phyloP scores from a whole-genome alignment of 129 eudicot species.

The Kitagawia praeruptora region DNA sequence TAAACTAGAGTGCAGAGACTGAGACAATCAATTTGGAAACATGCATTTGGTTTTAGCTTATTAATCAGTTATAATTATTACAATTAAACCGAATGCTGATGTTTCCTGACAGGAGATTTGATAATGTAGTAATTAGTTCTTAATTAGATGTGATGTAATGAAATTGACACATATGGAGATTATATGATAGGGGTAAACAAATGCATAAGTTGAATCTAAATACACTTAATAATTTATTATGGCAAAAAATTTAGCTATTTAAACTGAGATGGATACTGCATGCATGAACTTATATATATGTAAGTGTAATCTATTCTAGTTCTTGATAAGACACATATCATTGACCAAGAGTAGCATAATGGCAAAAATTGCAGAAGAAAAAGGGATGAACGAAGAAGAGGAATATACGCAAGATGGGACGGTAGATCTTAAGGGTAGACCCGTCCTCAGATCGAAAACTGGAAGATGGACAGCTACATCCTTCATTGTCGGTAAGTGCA shows the following conservation, averaged over 20 bases:
- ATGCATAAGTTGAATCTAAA: background rate
- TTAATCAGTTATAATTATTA: background rate
- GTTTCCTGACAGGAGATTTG: background rate
- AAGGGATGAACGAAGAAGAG: background rate
- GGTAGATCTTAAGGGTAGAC: conserved; percentile 29
- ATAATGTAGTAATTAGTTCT: background rate
- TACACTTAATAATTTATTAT: background rate
- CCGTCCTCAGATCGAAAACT: conserved; percentile 20
- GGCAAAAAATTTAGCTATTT: background rate
- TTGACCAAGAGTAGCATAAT: background rate
- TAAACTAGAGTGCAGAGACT: background rate
- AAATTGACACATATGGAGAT: conserved; percentile 3
- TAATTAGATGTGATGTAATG: background rate
- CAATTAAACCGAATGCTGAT: background rate
- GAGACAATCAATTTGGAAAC: conserved; percentile 1
- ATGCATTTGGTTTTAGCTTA: conserved; percentile 4
- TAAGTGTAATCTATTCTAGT: background rate
- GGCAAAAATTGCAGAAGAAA: conserved; percentile 5
- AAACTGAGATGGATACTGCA: background rate
- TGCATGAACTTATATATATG: background rate
- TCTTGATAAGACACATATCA: background rate
- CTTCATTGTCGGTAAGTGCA: conserved; percentile 19
- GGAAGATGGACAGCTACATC: conserved; percentile 29
- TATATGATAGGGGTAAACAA: background rate
- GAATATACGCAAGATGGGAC: conserved; percentile 31